Percentiles rank a stretch among this genome's conserved stretches.
These are phyloP conservation scores for Monosporascus sp. DNA, from an alignment of 2,329 filamentous ascomycete species.

Conservation along the genomic window DNA sequence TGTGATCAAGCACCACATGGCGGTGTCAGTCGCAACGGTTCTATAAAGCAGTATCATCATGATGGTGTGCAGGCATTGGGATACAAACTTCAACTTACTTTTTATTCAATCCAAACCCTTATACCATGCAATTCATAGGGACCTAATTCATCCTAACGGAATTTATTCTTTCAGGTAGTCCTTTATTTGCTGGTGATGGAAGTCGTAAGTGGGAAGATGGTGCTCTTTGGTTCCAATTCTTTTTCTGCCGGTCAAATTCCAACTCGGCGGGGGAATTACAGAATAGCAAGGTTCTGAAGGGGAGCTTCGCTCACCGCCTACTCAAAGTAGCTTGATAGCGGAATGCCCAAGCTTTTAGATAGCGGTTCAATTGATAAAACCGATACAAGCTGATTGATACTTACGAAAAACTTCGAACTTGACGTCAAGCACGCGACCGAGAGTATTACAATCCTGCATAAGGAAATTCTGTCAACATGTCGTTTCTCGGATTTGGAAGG, in stretches of 20 bases:
- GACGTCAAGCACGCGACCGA: slow-evolving; percentile 2
- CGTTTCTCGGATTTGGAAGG: slow-evolving; percentile 65
- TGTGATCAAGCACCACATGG: slow-evolving; percentile 46
- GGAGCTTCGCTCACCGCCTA: neutral
- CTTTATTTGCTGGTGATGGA: too few relatives aligned
- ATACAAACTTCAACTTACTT: neutral
- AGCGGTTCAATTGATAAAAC: neutral
- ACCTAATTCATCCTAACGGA: too few relatives aligned
- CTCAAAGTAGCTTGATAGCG: neutral
- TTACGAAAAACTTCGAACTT: slow-evolving; percentile 1
- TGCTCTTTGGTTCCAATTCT: too few relatives aligned
- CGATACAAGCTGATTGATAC: neutral
- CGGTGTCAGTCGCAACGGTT: slow-evolving; percentile 56
- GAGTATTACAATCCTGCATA: neutral
- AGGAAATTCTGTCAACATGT: slow-evolving; percentile 46
- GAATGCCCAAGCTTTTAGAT: neutral
- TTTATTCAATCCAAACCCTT: neutral
- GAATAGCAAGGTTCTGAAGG: neutral
- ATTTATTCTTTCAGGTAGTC: too few relatives aligned
- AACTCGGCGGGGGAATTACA: neutral
- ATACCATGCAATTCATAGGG: neutral
- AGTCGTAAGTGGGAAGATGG: too few relatives aligned
- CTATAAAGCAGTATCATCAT: slow-evolving; percentile 50
- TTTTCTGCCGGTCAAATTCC: neutral
- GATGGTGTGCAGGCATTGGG: neutral